A percentile compares a stretch with the other conserved stretches of the same genome.
phyloP scores from a whole-genome alignment of 495 filamentous ascomycete genomes.

The Podospora anserina region DNA sequence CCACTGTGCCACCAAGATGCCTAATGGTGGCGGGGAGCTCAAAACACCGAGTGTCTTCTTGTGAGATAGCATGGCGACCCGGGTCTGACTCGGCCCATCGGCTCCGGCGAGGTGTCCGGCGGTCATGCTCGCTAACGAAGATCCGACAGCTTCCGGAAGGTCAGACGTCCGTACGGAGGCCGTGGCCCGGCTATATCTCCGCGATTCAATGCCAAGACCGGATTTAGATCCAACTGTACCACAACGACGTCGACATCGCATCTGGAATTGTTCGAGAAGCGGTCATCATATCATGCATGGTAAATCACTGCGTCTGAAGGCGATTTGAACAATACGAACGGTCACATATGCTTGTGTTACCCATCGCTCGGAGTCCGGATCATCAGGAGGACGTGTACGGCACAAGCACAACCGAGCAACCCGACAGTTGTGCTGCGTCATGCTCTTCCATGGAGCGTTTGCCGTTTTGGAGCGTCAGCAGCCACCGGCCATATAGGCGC shows the following conservation, averaged over 20 bases:
- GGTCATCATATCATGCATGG: background rate
- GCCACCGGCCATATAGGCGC: background rate
- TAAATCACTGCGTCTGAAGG: no score
- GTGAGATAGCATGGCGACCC: background rate
- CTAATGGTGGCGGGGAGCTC: background rate
- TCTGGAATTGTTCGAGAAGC: background rate
- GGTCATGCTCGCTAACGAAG: background rate
- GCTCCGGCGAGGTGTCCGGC: background rate
- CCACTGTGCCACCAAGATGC: background rate
- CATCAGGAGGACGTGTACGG: slow-evolving; percentile 1
- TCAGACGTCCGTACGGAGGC: background rate
- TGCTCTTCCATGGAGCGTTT: background rate
- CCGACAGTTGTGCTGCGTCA: background rate
- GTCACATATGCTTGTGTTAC: background rate
- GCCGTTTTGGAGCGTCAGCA: background rate
- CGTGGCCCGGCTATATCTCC: background rate
- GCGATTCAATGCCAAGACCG: background rate
- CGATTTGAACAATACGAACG: no score
- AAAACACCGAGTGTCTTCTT: background rate
- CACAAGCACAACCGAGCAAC: background rate
- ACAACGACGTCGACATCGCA: background rate
- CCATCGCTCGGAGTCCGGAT: background rate
- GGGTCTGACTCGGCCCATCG: slow-evolving; percentile 1
- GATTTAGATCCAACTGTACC: background rate
- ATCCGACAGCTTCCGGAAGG: background rate